Base-by-base conservation (phyloP, 2,329 filamentous ascomycete genomes). In the Clarireedia homoeocarpa region DNA sequence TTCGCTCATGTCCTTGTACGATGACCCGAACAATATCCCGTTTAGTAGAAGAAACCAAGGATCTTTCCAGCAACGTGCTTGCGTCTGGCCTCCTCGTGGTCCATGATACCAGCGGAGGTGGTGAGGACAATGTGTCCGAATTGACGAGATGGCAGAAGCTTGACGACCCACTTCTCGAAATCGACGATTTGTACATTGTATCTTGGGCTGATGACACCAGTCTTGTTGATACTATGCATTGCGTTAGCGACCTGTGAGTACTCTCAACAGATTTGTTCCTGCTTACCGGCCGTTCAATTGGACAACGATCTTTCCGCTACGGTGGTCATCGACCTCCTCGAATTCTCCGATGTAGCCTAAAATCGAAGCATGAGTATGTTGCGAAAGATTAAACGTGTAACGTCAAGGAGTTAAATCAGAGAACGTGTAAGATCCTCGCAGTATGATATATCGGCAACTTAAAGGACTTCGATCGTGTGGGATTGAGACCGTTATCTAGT, bases 41-140 rank as follows among this genome's bases (percentile, higher is more conserved):
- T 60, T 75, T 94, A 96, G 84, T 96, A 97, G 84, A 96, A 96
- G 87, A 97, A 99, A 71, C 94, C 94, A 70, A 97, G 89, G 78
- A 99, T 89, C 86, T 99, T 99, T 79, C 94, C 94, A 69, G 92
- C 86, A 73, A 97, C 94, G 82, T 99, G 94, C 86, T 97, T 97
- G 77, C 94, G 84, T 74, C 94, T 84, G 69, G 94, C 94, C 86
- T 99, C 94, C 84, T 99, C 94, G 82, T 99, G 94, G 82, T 99
- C 94, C 92, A 99, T 97, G 78, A 99, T 99, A 77, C 94, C 94
- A 65, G 94, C 91, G 60, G 91, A 96, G 78, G 94, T 99, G 77
- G 94, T 99, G 72, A 99, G 88, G 78, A 99, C 91, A 73, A 99
- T 90, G 81, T 91, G 96, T 73, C 94, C 94, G 84, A 99, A 99